A percentile compares a stretch with the other conserved stretches of the same genome.
Evolutionary conservation across 176 grass and related monocot genomes (phyloP).

Genomic region (Aegilops speltoides): DNA sequence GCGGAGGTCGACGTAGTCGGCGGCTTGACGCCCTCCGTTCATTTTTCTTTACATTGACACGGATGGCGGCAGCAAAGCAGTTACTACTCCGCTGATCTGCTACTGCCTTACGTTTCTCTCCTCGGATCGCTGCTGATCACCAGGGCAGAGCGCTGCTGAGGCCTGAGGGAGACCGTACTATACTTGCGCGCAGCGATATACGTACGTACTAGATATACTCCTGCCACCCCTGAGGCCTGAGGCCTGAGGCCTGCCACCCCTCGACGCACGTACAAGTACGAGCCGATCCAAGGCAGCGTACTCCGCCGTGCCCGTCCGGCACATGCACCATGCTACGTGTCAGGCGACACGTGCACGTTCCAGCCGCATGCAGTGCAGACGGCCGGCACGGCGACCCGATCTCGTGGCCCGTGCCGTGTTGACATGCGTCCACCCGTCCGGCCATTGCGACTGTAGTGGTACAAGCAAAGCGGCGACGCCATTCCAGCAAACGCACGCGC

Average conservation of each 20-base stretch:
- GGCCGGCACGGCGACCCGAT: no score
- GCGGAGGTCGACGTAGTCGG: background rate
- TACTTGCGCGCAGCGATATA: background rate
- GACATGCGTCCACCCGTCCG: background rate
- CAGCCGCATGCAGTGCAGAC: no score
- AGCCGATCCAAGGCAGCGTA: background rate
- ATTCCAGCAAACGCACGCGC: background rate
- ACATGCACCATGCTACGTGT: background rate
- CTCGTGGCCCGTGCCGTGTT: background rate
- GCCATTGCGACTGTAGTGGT: background rate
- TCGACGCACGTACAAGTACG: background rate
- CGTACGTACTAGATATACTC: no score
- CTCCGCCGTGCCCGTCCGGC: background rate
- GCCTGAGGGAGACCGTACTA: no score
- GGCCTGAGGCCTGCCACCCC: background rate
- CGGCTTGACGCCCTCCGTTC: background rate
- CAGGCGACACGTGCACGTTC: background rate
- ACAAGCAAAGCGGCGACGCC: background rate
- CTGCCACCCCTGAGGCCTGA: no score
- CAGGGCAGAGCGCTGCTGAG: no score
- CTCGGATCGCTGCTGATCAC: no score
- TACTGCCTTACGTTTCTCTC: no score
- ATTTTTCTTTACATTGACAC: no score
- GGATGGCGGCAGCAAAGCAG: no score
- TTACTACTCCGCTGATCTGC: no score